Base-by-base conservation (phyloP, 371 early-diverging fungal species). In the Apophysomyces variabilis region DNA sequence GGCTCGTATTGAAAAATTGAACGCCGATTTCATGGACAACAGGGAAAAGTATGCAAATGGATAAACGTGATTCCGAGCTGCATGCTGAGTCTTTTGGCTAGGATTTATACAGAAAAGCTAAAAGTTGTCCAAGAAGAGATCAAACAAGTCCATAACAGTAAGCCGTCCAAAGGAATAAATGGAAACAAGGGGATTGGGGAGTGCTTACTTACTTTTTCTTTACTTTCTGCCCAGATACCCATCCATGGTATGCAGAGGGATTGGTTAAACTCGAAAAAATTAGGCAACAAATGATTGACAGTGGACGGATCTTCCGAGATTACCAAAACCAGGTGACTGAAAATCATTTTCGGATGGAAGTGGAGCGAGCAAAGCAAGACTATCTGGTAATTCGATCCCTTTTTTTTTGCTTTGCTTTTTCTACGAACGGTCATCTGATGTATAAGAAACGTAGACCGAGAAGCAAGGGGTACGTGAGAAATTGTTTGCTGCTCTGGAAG, bases 401-500 rank as follows among this genome's bases (percentile, higher is more conserved):
- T 11, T 45, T 13, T 36, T 38, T 57, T 0, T 13, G 3, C 6
- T 5, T 11, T 45, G 7, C 16, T 38, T 26, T 26, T 57, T n/a
- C 36, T 61, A 7, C 46, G 9, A 37, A 35, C 41, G 26, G n/a
- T 58, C 13, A 37, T 67, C 41, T 37, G n/a, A 41, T 3, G 16
- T 67, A 38, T 26, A 26, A 26, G 67, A 38, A 46, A 32, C 64
- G 38, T 74, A 86, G 85, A 76, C 69, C 38, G 91, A 91, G 57
- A 88, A 83, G 60, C 90, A 91, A 67, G 87, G 85, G 9, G 68
- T 93, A 45, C 80, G 89, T 57, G 92, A 92, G 44, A 90, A 87
- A 70, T 75, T 95, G 69, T 85, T 92, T 65, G 78, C 78, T 12
- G 86, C 79, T 12, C 74, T 95, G 38, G 94, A 95, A 61, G 92